phyloP scores from a whole-genome alignment of 169 alveolate genomes.

The Besnoitia besnoiti region DNA sequence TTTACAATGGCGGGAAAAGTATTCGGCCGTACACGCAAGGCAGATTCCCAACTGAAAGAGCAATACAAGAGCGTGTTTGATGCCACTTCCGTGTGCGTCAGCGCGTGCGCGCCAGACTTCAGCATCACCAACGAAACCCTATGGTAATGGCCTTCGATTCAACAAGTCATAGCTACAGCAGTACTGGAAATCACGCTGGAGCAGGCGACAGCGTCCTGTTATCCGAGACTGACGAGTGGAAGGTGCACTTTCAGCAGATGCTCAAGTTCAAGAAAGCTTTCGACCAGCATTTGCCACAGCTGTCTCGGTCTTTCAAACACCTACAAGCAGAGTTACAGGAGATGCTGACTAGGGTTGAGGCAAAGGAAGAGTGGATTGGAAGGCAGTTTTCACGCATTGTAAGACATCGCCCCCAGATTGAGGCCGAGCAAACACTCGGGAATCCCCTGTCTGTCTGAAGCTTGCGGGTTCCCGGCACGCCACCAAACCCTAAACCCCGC shows the following conservation, averaged over 20 bases:
- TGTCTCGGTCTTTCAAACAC: background rate
- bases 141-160: background rate
- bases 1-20: too few species aligned
- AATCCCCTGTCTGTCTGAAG: too few species aligned
- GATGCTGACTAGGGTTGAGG: slow-evolving; percentile 1
- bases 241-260: slow-evolving; percentile 3
- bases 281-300: background rate
- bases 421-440: too few species aligned
- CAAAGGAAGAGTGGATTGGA: slow-evolving; percentile 9
- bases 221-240: background rate
- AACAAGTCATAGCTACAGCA: background rate
- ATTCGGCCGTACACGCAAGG: too few species aligned
- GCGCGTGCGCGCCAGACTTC: slow-evolving; percentile 14
- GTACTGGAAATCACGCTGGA: background rate
- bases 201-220: background rate
- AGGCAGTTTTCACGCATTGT: background rate
- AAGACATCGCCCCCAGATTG: background rate
- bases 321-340: background rate
- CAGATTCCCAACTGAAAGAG: too few species aligned
- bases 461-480: too few species aligned
- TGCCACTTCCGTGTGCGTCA: background rate
- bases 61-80: too few species aligned
- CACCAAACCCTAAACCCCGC: too few species aligned
- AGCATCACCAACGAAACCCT: slow-evolving; percentile 3
- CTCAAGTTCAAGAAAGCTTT: background rate